Conservation (phyloP, 345 rosid species). For the Ceriops tagal region DNA sequence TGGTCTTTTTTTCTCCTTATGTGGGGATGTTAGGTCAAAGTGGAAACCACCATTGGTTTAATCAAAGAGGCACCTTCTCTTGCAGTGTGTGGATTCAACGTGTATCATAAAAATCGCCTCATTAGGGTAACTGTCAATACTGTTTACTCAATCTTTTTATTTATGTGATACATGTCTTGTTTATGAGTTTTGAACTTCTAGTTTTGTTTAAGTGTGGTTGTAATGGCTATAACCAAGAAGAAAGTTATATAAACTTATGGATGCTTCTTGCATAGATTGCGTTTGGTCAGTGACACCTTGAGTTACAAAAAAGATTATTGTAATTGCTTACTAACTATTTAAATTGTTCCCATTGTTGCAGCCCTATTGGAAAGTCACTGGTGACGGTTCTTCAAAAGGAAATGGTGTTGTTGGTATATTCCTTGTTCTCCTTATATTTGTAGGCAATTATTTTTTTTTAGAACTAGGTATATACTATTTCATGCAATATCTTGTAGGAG, state of each 20-base stretch:
- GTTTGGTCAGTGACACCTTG: background rate
- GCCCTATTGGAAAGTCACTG: conserved; percentile 92
- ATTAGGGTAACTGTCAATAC: conserved; percentile 52
- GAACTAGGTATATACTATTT: conserved; percentile 18
- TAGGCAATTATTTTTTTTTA: conserved; percentile 12
- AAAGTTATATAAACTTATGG: background rate
- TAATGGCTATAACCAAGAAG: conserved; percentile 1
- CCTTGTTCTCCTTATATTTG: conserved; percentile 16
- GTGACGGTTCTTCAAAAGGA: conserved; percentile 51
- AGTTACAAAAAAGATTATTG: background rate
- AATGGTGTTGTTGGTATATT: conserved; percentile 71
- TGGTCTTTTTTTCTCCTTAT: conserved; percentile 13
- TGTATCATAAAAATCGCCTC: conserved; percentile 92
- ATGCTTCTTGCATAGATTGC: background rate
- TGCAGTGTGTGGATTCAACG: conserved; percentile 60
- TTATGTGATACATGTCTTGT: background rate
- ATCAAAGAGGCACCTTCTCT: conserved; percentile 63
- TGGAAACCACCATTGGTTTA: conserved; percentile 73
- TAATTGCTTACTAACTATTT: conserved; percentile 21
- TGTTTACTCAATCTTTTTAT: background rate
- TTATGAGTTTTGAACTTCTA: background rate
- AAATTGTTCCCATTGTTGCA: conserved; percentile 31
- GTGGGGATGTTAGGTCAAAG: conserved; percentile 39
- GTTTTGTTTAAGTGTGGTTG: background rate
- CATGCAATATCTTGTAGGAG: conserved; percentile 50